Conservation (phyloP, 495 filamentous ascomycete genomes). For the Penicillium nucicola region DNA sequence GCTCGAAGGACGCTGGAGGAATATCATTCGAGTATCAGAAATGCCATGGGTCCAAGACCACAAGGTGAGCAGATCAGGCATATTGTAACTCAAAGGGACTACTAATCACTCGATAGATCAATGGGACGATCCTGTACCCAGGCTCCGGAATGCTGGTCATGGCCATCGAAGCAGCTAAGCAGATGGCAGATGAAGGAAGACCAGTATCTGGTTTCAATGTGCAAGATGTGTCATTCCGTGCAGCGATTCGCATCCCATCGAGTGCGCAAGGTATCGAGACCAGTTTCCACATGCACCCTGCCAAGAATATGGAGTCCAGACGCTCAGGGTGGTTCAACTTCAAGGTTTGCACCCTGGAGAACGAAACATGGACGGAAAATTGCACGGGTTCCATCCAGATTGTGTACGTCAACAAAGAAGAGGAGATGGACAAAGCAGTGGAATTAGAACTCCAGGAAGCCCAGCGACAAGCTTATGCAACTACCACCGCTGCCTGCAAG, state of each 20-base stretch:
- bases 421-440: no score
- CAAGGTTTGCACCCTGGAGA: constrained; percentile 12
- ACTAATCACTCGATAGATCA: no score
- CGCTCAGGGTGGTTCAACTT: constrained; percentile 14
- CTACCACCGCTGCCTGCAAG: not conserved
- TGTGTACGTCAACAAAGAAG: no score
- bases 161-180: constrained; percentile 14
- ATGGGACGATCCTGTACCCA: no score
- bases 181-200: not conserved
- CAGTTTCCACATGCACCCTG: constrained; percentile 20
- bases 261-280: constrained; percentile 33
- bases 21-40: constrained; percentile 21
- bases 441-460: no score
- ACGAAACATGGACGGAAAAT: constrained; percentile 9
- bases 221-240: constrained; percentile 25
- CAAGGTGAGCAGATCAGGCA: no score
- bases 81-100: no score
- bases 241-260: constrained; percentile 29
- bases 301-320: not conserved
- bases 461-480: no score
- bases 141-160: no score
- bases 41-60: constrained; percentile 39
- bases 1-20: constrained; percentile 25
- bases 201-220: constrained; percentile 20
- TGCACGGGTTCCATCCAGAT: constrained; percentile 25